Conservation (phyloP, 176 grass and related monocot genomes). For the Triticum dicoccoides region DNA sequence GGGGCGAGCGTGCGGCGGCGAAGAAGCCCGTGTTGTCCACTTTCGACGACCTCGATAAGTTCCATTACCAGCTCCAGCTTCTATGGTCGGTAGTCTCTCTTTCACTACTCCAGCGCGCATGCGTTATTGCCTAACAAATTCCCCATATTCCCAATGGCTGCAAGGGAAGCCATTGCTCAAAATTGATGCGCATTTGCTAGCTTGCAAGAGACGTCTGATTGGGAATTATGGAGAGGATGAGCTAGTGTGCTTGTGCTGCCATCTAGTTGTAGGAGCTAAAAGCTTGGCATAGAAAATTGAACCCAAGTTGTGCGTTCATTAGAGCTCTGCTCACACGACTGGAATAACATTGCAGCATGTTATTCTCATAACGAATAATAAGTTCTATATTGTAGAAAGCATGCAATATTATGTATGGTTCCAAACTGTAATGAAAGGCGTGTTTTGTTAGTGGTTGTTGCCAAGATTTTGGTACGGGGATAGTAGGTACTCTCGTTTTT, state of each 20-base stretch:
- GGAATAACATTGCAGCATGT: background rate
- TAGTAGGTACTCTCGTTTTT: no score
- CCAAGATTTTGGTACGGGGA: no score
- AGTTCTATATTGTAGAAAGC: background rate
- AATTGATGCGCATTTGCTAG: background rate
- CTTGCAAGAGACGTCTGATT: background rate
- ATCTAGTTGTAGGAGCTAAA: background rate
- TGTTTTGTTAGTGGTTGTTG: background rate
- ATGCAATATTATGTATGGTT: background rate
- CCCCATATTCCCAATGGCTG: background rate
- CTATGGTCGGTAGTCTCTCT: slow-evolving; percentile 48
- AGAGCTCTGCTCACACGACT: background rate
- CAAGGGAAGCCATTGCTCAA: background rate
- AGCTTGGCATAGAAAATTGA: background rate
- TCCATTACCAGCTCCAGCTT: slow-evolving; percentile 93
- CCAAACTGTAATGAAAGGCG: background rate
- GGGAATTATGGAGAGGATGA: background rate
- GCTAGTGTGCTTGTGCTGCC: background rate
- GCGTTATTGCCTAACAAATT: background rate
- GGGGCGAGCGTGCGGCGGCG: slow-evolving; percentile 56
- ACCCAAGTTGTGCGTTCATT: background rate
- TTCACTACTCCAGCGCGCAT: background rate
- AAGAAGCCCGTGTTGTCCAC: slow-evolving; percentile 95
- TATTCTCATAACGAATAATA: background rate
- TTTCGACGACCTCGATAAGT: slow-evolving; percentile 85